These are phyloP conservation scores for Parachaetomium inaequale DNA, from an alignment of 495 filamentous ascomycete genomes.

Conservation along the genomic window DNA sequence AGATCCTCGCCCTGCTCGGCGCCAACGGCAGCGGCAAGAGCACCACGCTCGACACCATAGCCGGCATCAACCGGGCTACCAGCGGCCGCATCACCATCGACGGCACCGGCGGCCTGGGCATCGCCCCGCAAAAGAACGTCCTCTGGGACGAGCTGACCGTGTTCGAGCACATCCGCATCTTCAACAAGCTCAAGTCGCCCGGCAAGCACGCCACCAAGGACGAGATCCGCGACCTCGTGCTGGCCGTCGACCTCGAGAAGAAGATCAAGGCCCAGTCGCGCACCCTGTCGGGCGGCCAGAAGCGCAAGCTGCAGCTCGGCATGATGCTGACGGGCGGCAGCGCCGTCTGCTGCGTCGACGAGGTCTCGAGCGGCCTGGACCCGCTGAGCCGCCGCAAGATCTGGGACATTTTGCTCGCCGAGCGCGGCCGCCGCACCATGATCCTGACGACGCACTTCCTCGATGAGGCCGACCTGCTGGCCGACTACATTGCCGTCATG, in stretches of 20 bases:
- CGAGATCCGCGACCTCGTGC: constrained; percentile 57
- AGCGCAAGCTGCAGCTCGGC: constrained; percentile 84
- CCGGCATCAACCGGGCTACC: constrained; percentile 68
- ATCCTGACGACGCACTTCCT: constrained; percentile 83
- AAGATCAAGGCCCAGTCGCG: constrained; percentile 64
- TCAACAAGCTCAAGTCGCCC: constrained; percentile 70
- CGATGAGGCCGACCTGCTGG: constrained; percentile 72
- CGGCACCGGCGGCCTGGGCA: constrained; percentile 71
- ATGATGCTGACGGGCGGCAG: constrained; percentile 90
- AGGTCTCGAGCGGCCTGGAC: constrained; percentile 79
- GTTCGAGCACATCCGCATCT: constrained; percentile 72
- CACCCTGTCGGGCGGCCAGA: constrained; percentile 82
- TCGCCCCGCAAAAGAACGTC: constrained; percentile 87
- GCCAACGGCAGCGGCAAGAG: constrained; percentile 86
- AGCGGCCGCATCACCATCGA: constrained; percentile 68
- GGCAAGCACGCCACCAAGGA: constrained; percentile 48
- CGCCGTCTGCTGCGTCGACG: constrained; percentile 81
- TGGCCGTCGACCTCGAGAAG: constrained; percentile 62
- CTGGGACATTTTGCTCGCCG: constrained; percentile 83
- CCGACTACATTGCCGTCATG: constrained; percentile 74
- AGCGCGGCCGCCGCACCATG: constrained; percentile 71
- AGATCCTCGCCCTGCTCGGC: constrained; percentile 77
- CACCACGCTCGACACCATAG: constrained; percentile 82
- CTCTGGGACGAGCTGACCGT: constrained; percentile 83
- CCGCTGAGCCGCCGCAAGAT: constrained; percentile 77